These are phyloP conservation scores for Dentipellis fragilis DNA, from an alignment of 768 basidiomycete genomes.

Conservation along the genomic window DNA sequence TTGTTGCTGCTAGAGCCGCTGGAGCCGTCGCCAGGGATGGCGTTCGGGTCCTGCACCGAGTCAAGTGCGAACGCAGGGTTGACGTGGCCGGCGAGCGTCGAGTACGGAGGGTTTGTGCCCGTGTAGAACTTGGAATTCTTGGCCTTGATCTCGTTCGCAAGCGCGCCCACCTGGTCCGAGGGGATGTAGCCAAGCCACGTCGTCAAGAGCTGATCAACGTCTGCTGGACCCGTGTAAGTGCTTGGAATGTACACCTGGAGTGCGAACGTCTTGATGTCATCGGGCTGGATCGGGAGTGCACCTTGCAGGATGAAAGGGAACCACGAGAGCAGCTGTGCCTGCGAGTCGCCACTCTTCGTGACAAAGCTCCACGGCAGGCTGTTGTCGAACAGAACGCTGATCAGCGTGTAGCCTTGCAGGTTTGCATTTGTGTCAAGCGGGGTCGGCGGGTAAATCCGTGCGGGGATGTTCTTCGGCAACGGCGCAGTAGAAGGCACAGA, in stretches of 20 bases:
- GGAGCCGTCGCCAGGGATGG: slow-evolving; percentile 7
- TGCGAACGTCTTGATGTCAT: slow-evolving; percentile 38
- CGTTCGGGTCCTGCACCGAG: slow-evolving; percentile 30
- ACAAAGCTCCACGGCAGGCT: slow-evolving; percentile 65
- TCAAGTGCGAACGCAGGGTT: slow-evolving; percentile 55
- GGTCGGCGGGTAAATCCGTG: slow-evolving; percentile 40
- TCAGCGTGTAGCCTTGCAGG: slow-evolving; percentile 33
- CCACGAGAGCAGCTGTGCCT: slow-evolving; percentile 71
- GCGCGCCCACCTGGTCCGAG: slow-evolving; percentile 35
- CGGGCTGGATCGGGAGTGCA: slow-evolving; percentile 31
- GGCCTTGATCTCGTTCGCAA: slow-evolving; percentile 57
- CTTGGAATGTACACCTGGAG: slow-evolving; percentile 63
- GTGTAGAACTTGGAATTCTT: slow-evolving; percentile 58
- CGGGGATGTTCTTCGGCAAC: slow-evolving; percentile 54
- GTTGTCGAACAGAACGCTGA: slow-evolving; percentile 56
- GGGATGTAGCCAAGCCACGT: slow-evolving; percentile 69
- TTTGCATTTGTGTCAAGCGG: slow-evolving; percentile 16
- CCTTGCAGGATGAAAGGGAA: slow-evolving; percentile 42
- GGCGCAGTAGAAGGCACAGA: slow-evolving; percentile 20
- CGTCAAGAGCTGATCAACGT: slow-evolving; percentile 48
- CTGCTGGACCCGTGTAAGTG: slow-evolving; percentile 37
- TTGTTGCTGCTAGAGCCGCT: slow-evolving; percentile 14
- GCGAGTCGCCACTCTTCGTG: slow-evolving; percentile 40
- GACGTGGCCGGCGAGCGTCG: slow-evolving; percentile 55
- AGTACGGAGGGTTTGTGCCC: slow-evolving; percentile 29